phyloP scores from a whole-genome alignment of 129 eudicot species.

The Lactuca sativa region DNA sequence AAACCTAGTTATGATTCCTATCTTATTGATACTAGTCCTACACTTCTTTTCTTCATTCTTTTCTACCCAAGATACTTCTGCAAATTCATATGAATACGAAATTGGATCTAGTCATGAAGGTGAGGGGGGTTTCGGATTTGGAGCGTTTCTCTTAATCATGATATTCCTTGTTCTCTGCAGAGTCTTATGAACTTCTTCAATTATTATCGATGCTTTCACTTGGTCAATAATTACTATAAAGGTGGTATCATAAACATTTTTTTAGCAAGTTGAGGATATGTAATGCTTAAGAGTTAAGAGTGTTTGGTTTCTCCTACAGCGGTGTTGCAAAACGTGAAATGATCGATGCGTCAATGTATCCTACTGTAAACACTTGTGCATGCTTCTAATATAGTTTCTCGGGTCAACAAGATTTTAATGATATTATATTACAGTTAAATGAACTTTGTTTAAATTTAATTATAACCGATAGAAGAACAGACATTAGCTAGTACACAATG shows the following conservation, averaged over 20 bases:
- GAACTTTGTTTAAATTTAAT: too few relatives aligned
- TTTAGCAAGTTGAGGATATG: background rate
- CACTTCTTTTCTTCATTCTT: slow-evolving; percentile 39
- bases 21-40: slow-evolving; percentile 34
- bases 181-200: slow-evolving; percentile 8
- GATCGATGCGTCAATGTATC: background rate
- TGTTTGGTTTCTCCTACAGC: background rate
- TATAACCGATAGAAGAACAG: too few relatives aligned
- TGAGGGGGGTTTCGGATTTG: slow-evolving; percentile 45
- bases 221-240: background rate
- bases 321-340: background rate
- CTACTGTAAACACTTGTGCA: background rate
- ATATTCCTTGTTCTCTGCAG: slow-evolving; percentile 41
- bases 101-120: slow-evolving; percentile 32
- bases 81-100: slow-evolving; percentile 3
- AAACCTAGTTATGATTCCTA: slow-evolving; percentile 30
- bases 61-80: slow-evolving; percentile 13
- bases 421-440: background rate
- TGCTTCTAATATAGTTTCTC: background rate
- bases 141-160: slow-evolving; percentile 45
- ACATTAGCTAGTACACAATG: too few relatives aligned
- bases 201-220: background rate
- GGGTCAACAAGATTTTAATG: background rate
- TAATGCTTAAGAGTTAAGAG: background rate
- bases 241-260: background rate